These are phyloP conservation scores for Mycosphaerella arachidis DNA, from an alignment of 2,329 filamentous ascomycete species.

Conservation along the genomic window DNA sequence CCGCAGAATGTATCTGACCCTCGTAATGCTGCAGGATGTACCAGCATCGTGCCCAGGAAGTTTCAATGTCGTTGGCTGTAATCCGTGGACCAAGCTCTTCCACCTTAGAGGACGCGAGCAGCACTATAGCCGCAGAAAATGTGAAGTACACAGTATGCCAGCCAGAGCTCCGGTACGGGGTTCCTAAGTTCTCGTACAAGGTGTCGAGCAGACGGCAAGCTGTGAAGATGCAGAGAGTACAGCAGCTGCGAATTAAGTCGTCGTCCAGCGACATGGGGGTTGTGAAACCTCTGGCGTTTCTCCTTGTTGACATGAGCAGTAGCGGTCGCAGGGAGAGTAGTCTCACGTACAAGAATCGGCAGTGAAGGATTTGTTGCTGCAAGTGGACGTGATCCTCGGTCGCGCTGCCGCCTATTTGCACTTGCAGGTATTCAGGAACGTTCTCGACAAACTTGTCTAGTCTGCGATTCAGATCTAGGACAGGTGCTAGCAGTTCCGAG, in stretches of 20 bases:
- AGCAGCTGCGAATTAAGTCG: constrained; percentile 30
- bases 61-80: constrained; percentile 15
- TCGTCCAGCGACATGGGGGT: constrained; percentile 33
- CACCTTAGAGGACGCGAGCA: constrained; percentile 23
- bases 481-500: constrained; percentile 19
- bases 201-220: constrained; percentile 35
- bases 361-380: constrained; percentile 20
- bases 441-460: constrained; percentile 23
- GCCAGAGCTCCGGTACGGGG: constrained; percentile 23
- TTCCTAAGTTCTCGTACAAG: constrained; percentile 33
- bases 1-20: constrained; percentile 22
- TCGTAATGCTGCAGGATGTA: constrained; percentile 22
- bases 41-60: constrained; percentile 21
- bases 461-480: constrained; percentile 21
- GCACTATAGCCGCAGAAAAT: constrained; percentile 23
- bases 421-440: constrained; percentile 18
- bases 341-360: constrained; percentile 23
- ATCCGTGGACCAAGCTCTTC: constrained; percentile 8
- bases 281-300: constrained; percentile 11
- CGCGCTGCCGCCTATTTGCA: constrained; percentile 1
- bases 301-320: constrained; percentile 34
- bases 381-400: constrained; percentile 20
- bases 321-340: constrained; percentile 22
- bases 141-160: constrained; percentile 28
- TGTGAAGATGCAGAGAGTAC: constrained; percentile 29